Base-by-base conservation (phyloP, 257 asterid species). In the Lavandula angustifolia region DNA sequence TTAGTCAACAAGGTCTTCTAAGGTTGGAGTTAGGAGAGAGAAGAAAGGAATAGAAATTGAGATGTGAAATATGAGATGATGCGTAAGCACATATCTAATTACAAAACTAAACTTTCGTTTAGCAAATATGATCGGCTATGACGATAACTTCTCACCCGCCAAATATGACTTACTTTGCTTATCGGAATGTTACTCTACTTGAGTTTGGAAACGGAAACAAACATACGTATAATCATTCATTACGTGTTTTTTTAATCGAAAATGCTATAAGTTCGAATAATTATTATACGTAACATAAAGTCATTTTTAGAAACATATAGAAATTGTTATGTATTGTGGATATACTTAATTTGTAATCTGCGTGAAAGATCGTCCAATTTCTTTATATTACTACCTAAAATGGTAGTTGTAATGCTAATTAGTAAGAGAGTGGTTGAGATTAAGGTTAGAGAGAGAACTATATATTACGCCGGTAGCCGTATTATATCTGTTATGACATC, bases 61-160 rank as follows among this genome's bases (percentile, higher is more conserved):
- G 18, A 40, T 3, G 46, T 37, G n/a, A 29, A 38, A 52, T 33
- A 27, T 38, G 29, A 53, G 44, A 29, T 51, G 44, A 22, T 7
- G 58, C 62, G 61, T 38, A 38, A 37, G 61, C 62, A 58, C 3
- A 38, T 48, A 57, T 46, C 14, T 37, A 48, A 38, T 58, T 37
- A 37, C 7, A 38, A 34, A 22, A 40, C 10, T 8, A 9, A 2
- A 38, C 6, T 41, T 9, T 66, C 40, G 7, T 16, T 6, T 3
- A 18, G 9, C 17, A 31, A 32, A 3, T 11, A 7, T 17, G 18
- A 55, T 55, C 12, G 31, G 13, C 29, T 22, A 11, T 31, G 68
- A 27, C 54, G 49, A 51, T 11, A 9, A 7, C 4, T 58, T 44
- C 41, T 67, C 62, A 13, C 13, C 46, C 10, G 56, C 71, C 50